Percentiles rank a stretch among this genome's conserved stretches.
Evolutionary conservation across 768 basidiomycete genomes (phyloP).

Genomic region (Clitopilus passeckerianus): DNA sequence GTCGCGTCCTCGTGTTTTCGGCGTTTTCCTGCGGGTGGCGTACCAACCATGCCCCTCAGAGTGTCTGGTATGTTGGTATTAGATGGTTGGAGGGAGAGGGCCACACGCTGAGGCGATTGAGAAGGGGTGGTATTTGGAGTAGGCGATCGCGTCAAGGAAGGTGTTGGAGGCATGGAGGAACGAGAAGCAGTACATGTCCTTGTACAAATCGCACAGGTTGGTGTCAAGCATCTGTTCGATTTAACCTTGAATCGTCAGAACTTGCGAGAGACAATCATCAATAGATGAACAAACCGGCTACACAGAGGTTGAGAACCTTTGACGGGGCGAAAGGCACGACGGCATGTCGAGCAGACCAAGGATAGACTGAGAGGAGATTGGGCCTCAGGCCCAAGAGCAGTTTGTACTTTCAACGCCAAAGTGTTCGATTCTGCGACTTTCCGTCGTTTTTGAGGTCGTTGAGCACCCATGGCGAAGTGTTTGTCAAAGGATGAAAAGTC

Average conservation of each 20-base stretch:
- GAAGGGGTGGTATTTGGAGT: constrained; percentile 25
- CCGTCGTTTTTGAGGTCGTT: constrained; percentile 1
- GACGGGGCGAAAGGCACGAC: constrained; percentile 17
- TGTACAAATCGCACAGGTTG: constrained; percentile 39
- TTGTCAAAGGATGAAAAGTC: not conserved
- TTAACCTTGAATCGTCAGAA: not conserved
- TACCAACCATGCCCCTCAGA: not conserved
- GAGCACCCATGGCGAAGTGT: not conserved
- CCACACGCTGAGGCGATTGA: constrained; percentile 22
- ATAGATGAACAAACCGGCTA: constrained; percentile 16
- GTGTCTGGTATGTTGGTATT: constrained; percentile 19
- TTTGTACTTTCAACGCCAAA: not conserved
- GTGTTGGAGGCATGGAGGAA: constrained; percentile 31
- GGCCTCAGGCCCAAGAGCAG: not conserved
- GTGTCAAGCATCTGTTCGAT: constrained; percentile 29
- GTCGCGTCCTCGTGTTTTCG: constrained; percentile 11
- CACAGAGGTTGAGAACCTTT: constrained; percentile 18
- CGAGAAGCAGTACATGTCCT: constrained; percentile 35
- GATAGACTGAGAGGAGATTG: not conserved
- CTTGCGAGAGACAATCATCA: not conserved
- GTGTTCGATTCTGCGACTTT: not conserved
- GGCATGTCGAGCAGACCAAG: constrained; percentile 21
- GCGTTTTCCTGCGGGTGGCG: constrained; percentile 9
- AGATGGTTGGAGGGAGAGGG: constrained; percentile 22
- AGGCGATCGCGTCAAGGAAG: constrained; percentile 32